Evolutionary conservation across 139 green algal genomes (phyloP).

Genomic region (Asterochloris erici): DNA sequence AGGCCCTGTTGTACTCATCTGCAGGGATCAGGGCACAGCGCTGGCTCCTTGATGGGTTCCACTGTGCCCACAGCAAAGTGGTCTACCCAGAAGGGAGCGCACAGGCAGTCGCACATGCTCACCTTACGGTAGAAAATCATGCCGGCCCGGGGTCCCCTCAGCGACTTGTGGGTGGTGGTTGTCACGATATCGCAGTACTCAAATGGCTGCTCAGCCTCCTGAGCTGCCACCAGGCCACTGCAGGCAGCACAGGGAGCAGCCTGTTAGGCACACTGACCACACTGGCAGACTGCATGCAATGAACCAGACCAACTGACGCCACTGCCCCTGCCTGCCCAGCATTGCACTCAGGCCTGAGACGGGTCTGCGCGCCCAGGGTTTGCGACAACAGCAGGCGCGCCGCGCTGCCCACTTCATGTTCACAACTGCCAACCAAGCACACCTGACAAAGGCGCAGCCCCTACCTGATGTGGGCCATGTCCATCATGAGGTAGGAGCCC

Average conservation of each 20-base stretch:
- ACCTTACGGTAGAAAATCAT: constrained; percentile 85
- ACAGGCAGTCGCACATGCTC: neutral
- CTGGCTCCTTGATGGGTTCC: too few relatives aligned
- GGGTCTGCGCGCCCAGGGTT: neutral
- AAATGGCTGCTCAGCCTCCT: constrained; percentile 65
- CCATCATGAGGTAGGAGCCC: constrained; percentile 74
- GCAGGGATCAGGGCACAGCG: too few relatives aligned
- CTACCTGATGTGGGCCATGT: constrained; percentile 84
- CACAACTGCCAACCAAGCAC: neutral
- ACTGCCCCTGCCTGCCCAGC: neutral
- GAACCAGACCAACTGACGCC: neutral
- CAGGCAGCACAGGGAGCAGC: constrained; percentile 15
- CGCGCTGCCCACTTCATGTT: neutral
- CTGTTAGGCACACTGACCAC: neutral
- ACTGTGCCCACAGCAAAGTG: too few relatives aligned
- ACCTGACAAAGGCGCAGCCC: neutral
- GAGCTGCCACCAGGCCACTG: constrained; percentile 68
- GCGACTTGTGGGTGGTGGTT: constrained; percentile 89
- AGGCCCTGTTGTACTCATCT: too few relatives aligned
- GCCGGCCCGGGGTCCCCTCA: constrained; percentile 75
- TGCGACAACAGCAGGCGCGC: neutral
- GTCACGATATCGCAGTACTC: constrained; percentile 83
- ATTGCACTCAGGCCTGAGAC: neutral
- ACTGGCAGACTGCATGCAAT: neutral
- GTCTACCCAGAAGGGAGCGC: too few relatives aligned